Conservation (phyloP, 345 rosid species). For the Eutrema japonicum region DNA sequence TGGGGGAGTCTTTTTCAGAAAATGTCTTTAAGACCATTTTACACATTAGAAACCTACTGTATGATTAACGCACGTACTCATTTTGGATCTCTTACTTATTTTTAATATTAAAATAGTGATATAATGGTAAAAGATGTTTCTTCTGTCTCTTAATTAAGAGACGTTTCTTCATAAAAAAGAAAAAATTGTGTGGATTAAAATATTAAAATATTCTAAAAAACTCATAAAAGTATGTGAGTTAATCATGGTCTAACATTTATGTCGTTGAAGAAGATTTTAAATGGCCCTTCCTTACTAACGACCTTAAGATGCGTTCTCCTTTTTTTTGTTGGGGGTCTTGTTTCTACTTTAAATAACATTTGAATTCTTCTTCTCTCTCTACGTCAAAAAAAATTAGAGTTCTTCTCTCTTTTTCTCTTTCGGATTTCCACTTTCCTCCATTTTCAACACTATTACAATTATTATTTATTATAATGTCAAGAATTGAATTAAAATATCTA, state of each 20-base stretch:
- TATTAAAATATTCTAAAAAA: no score
- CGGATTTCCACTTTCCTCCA: slow-evolving; percentile 30
- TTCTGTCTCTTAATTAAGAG: no score
- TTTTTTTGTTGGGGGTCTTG: no score
- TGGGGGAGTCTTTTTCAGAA: slow-evolving; percentile 30
- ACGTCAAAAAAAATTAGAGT: no score
- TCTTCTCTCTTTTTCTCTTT: slow-evolving; percentile 26
- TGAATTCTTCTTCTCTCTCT: neutral
- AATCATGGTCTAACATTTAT: slow-evolving; percentile 21
- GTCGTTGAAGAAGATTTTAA: slow-evolving; percentile 37
- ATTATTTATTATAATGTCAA: neutral
- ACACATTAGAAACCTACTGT: slow-evolving; percentile 50
- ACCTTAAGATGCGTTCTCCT: slow-evolving; percentile 35
- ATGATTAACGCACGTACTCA: no score
- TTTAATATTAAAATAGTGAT: no score
- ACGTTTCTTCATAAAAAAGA: no score
- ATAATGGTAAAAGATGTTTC: no score
- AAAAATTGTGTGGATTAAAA: no score
- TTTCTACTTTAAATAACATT: slow-evolving; percentile 46
- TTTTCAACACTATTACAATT: slow-evolving; percentile 26
- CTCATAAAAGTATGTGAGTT: no score
- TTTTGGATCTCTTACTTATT: no score
- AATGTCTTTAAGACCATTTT: slow-evolving; percentile 46
- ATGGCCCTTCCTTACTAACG: slow-evolving; percentile 36
- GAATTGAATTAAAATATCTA: slow-evolving; percentile 10